Conservation (phyloP, 202 grass and related monocot species). For the Hordeum pubiflorum region DNA sequence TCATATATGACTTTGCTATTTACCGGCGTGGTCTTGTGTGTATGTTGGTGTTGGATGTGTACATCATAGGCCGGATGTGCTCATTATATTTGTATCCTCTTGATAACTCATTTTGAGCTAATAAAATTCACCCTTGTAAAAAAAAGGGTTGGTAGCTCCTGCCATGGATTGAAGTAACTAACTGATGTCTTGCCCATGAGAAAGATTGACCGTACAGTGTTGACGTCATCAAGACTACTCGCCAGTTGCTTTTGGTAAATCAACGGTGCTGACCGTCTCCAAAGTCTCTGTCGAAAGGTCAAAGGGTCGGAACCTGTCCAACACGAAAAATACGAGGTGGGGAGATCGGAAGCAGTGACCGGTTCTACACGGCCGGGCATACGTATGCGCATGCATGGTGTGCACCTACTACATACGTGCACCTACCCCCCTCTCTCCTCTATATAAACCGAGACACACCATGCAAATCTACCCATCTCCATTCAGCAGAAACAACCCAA, state of each 20-base stretch:
- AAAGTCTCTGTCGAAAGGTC: background rate
- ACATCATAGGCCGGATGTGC: no score
- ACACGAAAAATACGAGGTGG: constrained; percentile 24
- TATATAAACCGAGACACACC: constrained; percentile 10
- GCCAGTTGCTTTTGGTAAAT: background rate
- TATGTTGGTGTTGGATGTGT: no score
- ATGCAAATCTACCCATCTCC: background rate
- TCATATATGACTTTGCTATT: no score
- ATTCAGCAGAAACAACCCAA: background rate
- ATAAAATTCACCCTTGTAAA: no score
- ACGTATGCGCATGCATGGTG: background rate
- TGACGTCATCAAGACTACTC: background rate
- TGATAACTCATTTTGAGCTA: no score
- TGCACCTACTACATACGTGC: background rate
- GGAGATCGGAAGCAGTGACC: constrained; percentile 29
- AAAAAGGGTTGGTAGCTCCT: no score
- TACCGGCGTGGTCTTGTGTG: no score
- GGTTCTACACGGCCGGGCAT: constrained; percentile 5
- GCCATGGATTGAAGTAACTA: no score
- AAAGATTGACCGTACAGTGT: background rate
- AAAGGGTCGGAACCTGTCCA: constrained; percentile 8
- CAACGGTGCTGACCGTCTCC: constrained; percentile 12
- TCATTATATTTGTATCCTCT: no score
- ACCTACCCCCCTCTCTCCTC: background rate
- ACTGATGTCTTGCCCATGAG: background rate